These are phyloP conservation scores for Helotiales sp. DNA, from an alignment of 2,329 filamentous ascomycete genomes.

Conservation along the genomic window DNA sequence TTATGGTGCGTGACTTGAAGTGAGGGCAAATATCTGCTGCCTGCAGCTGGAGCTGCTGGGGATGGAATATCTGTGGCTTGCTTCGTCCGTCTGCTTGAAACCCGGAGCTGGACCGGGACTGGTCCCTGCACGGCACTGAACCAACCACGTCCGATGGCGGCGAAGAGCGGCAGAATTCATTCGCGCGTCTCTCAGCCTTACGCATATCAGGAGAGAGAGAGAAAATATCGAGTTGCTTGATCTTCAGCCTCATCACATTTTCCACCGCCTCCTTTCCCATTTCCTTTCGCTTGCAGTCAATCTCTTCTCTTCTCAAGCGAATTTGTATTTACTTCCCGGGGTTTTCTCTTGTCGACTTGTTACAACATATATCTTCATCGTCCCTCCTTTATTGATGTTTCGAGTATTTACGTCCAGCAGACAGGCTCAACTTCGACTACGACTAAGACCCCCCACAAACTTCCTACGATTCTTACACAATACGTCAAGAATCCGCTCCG, in stretches of 20 bases:
- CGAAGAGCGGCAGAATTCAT: not conserved
- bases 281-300: not conserved
- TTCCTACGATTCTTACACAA: not conserved
- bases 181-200: not conserved
- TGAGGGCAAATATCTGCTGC: not conserved
- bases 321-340: not conserved
- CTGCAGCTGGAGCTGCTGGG: no score
- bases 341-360: no score
- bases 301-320: not conserved
- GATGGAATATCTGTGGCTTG: not conserved
- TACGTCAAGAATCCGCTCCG: not conserved
- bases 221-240: no score
- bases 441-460: not conserved
- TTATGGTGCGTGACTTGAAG: not conserved
- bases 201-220: no score
- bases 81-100: not conserved
- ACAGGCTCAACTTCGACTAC: slow-evolving; percentile 25
- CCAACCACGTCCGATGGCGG: no score
- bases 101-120: not conserved
- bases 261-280: not conserved
- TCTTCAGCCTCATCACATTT: not conserved
- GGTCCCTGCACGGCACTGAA: not conserved
- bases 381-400: slow-evolving; percentile 32
- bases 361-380: not conserved
- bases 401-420: slow-evolving; percentile 25